A percentile compares a stretch with the other conserved stretches of the same genome.
Evolutionary conservation across 2,329 filamentous ascomycete genomes (phyloP).

Genomic region (Curvularia sp.): DNA sequence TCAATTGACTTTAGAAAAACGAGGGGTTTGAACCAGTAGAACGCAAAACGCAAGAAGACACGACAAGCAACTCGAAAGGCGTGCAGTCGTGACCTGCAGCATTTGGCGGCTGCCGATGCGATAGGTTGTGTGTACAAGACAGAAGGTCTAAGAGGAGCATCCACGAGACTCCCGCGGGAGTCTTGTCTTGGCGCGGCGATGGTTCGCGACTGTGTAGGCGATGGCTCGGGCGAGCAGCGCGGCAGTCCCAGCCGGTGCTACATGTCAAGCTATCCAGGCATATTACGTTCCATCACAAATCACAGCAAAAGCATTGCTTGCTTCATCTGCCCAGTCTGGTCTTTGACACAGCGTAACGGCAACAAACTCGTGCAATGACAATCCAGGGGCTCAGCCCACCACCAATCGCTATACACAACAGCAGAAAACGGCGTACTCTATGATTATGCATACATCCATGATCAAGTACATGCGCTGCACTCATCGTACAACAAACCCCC

Average conservation of each 20-base stretch:
- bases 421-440: not conserved
- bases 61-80: constrained; percentile 5
- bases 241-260: constrained; percentile 12
- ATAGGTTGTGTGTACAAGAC: constrained; percentile 12
- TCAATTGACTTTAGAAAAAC: constrained; percentile 16
- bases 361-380: not conserved
- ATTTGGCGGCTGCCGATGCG: constrained; percentile 10
- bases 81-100: constrained; percentile 11
- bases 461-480: not conserved
- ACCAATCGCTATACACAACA: not conserved
- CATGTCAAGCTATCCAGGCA: not conserved
- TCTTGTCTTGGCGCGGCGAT: constrained; percentile 12
- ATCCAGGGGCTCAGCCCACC: not conserved
- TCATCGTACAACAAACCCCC: not conserved
- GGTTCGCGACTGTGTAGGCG: constrained; percentile 3
- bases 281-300: not conserved
- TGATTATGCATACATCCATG: not conserved
- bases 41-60: constrained; percentile 11
- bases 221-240: constrained; percentile 9
- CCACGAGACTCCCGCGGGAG: constrained; percentile 1
- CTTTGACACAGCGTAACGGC: not conserved
- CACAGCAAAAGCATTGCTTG: not conserved
- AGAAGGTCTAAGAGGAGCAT: not conserved
- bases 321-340: not conserved
- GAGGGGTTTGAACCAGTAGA: constrained; percentile 14